Evolutionary conservation across 371 early-diverging fungal genomes (phyloP), one percentile per base, ranked within the genome.

Genomic region (Cokeromyces recurvatus): DNA sequence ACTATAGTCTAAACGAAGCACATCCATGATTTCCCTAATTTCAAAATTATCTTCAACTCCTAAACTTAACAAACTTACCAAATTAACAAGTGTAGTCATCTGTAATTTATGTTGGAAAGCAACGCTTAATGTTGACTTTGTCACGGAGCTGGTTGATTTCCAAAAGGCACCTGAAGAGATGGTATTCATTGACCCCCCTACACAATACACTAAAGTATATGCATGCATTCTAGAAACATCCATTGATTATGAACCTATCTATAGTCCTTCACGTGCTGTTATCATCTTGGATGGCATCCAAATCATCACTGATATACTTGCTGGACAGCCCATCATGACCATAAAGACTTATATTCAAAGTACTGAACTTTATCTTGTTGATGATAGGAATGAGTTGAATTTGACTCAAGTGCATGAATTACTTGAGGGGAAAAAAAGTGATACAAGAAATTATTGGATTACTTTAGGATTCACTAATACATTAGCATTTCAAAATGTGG

Each of bases 221-320:
- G 69, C 71, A 0, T 69, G 67, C 32, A 46, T 79, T 2, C 41
- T 71, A 7, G 74, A 79, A 38, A 66, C 72, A 1, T 66, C 70
- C 7, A 62, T 84, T 39, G 78, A 79, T 32, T 79, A 82, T 47
- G 69, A 66, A n/a, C 81, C 82, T 6, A 32, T 63, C 0, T 42
- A 78, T 48, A 60, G 74, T 15, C 77, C 79, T 8, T 59, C 74
- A 0, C 64, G 71, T 1, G 74, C 69, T 24, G 68, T 73, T 4
- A 21, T 79, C 12, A 53, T 71, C 0, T 41, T 81, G 10, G 85
- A 84, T 38, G 71, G 75, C 43, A 50, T 82, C 38, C 79, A 79
- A 71, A 59, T 77, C 2, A 64, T 72, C 3, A 76, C 71, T 4
- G 67, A 70, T 27, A 57, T 84, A 14, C 41, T 71, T 1, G 66